A percentile compares a stretch with the other conserved stretches of the same genome.
Evolutionary conservation across 2,329 filamentous ascomycete genomes (phyloP).

Genomic region (Sarocladiaceae sp.): DNA sequence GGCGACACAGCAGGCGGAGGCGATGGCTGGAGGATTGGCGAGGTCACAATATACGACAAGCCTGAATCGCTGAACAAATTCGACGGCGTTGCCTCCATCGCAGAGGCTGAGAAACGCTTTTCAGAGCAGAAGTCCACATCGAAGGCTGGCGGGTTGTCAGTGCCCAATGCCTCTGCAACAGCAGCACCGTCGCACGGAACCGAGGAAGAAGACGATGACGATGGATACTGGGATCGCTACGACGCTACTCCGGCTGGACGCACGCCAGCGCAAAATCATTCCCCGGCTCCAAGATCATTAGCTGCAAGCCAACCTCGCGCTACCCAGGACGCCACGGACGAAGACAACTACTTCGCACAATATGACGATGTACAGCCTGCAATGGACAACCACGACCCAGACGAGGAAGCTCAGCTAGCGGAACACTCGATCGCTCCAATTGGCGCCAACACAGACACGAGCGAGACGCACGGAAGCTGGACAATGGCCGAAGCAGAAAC

Average conservation of each 20-base stretch:
- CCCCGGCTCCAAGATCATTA: constrained; percentile 50
- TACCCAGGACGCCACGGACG: constrained; percentile 35
- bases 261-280: constrained; percentile 38
- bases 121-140: constrained; percentile 23
- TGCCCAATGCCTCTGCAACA: background rate
- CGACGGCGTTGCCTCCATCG: constrained; percentile 42
- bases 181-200: background rate
- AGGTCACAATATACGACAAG: constrained; percentile 58
- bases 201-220: constrained; percentile 61
- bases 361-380: constrained; percentile 77
- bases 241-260: constrained; percentile 58
- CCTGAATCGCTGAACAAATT: constrained; percentile 51
- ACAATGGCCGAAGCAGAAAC: constrained; percentile 1
- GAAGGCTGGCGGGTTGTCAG: constrained; percentile 14
- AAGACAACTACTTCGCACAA: constrained; percentile 71
- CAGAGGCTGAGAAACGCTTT: constrained; percentile 58
- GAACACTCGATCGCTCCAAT: constrained; percentile 28
- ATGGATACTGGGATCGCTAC: constrained; percentile 78
- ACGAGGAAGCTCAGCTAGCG: constrained; percentile 49
- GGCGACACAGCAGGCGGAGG: constrained; percentile 57
- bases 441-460: constrained; percentile 11
- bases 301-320: constrained; percentile 16
- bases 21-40: constrained; percentile 68
- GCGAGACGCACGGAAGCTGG: constrained; percentile 1
- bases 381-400: constrained; percentile 77